Conservation (phyloP, 2,329 filamentous ascomycete genomes). For the Stagonosporopsis tanaceti region DNA sequence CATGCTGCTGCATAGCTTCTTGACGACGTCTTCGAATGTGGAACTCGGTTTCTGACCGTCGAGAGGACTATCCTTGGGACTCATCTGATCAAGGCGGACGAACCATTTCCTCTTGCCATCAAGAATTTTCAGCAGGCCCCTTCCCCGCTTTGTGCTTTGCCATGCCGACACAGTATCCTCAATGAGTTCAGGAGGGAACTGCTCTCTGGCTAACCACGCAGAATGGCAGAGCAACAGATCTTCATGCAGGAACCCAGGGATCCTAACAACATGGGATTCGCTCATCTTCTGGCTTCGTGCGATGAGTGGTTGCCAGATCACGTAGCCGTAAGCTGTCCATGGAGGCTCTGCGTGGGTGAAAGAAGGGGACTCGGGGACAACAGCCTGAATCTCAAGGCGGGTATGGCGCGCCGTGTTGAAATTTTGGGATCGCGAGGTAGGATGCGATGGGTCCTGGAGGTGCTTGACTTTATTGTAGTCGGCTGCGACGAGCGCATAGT, state of each 20-base stretch:
- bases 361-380: conserved; percentile 5
- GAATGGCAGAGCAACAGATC: conserved; percentile 4
- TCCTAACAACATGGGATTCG: conserved; percentile 2
- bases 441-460: conserved; percentile 11
- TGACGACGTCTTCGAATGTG: background rate
- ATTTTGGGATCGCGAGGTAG: conserved; percentile 13
- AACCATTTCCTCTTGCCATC: conserved; percentile 3
- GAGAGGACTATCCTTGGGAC: background rate
- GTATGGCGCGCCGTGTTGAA: conserved; percentile 25
- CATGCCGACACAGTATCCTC: conserved; percentile 11
- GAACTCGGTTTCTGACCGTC: background rate
- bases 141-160: background rate
- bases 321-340: conserved; percentile 52
- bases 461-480: conserved; percentile 4
- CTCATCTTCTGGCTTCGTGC: conserved; percentile 43
- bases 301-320: conserved; percentile 42
- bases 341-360: conserved; percentile 26
- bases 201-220: conserved; percentile 3
- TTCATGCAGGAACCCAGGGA: background rate
- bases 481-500: conserved; percentile 16
- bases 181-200: conserved; percentile 14
- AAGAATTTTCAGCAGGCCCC: background rate
- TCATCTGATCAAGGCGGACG: background rate
- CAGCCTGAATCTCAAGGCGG: conserved; percentile 11
- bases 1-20: conserved; percentile 1